Base-by-base conservation (phyloP, 768 basidiomycete species). In the Lentinula aciculospora region DNA sequence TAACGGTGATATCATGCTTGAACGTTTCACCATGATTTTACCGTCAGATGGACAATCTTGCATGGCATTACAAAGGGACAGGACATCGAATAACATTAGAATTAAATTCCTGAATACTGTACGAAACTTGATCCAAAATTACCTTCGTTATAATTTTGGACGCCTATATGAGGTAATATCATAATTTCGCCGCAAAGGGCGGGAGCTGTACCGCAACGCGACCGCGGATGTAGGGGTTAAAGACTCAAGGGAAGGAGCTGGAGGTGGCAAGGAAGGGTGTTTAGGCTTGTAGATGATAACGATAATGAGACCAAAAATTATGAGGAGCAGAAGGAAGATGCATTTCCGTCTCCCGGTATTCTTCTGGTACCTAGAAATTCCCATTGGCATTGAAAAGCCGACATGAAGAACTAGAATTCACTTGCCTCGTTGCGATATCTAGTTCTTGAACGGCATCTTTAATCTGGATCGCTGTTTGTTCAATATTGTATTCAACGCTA, bases 401-500 rank as follows among this genome's bases (percentile, higher is more conserved):
- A 32, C 40, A 51, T 19, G 32, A 7, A 53, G 49, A 39, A 57
- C 31, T 21, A 54, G 59, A 45, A 47, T 28, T 23, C 25, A 75
- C 86, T 59, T 67, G 93, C 93, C 78, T 78, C 55, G 89, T 90
- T 4, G 97, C 97, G 13, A 83, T 76, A 57, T 87, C 76, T 49
- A 99, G 77, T 63, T 97, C 94, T 65, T 84, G 82, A 36, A 89
- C 94, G 21, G 94, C 93, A 45, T 91, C 90, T 56, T 85, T 72
- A 68, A 95, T 80, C 53, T 92, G 84, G 31, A 82, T 81, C 17
- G 88, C 88, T 4, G 95, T 92, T 70, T 91, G 88, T 70, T 98
- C 94, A 53, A 99, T 90, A 69, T 99, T 99, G 74, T 93, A 99
- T 72, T 99, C 97, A 57, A 98, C 82, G 36, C 92, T 94, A 72